Evolutionary conservation across 2,329 filamentous ascomycete species (phyloP).

Genomic region (Penicillium hesseltinei): DNA sequence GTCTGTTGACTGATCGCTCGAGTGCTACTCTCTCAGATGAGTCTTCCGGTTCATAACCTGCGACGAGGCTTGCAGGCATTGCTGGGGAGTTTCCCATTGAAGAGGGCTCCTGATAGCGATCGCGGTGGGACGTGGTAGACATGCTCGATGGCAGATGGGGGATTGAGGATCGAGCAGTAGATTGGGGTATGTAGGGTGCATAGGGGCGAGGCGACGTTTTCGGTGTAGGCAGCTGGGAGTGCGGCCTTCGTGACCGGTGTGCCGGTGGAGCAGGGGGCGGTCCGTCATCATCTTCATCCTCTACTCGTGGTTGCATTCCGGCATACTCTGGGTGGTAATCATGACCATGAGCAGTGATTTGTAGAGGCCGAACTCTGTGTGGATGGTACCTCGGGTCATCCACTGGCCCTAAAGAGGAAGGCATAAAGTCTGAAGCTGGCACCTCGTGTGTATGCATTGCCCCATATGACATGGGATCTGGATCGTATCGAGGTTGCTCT

Average conservation of each 20-base stretch:
- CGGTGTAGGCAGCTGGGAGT: conserved; percentile 23
- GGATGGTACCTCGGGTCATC: conserved; percentile 27
- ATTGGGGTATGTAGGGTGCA: conserved; percentile 24
- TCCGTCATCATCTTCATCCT: conserved; percentile 44
- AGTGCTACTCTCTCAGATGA: conserved; percentile 29
- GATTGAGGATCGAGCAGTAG: conserved; percentile 7
- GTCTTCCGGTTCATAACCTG: conserved; percentile 40
- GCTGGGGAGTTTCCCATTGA: conserved; percentile 25
- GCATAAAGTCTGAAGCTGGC: conserved; percentile 19
- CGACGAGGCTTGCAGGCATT: conserved; percentile 43
- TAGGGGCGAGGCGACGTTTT: conserved; percentile 32
- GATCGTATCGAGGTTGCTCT: conserved; percentile 26
- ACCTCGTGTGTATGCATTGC: conserved; percentile 20
- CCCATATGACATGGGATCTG: conserved; percentile 24
- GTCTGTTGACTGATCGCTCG: conserved; percentile 30
- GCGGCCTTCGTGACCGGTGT: conserved; percentile 34
- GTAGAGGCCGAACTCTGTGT: conserved; percentile 27
- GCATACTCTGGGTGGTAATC: conserved; percentile 40
- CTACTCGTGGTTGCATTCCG: conserved; percentile 49
- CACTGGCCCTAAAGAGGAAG: conserved; percentile 14
- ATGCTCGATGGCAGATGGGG: not conserved
- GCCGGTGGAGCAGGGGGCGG: conserved; percentile 38
- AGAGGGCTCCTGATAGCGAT: conserved; percentile 1
- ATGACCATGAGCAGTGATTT: conserved; percentile 24
- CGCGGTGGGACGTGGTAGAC: not conserved